Evolutionary conservation across 495 filamentous ascomycete genomes (phyloP).

Genomic region (Hypoxylon crocopeplum): DNA sequence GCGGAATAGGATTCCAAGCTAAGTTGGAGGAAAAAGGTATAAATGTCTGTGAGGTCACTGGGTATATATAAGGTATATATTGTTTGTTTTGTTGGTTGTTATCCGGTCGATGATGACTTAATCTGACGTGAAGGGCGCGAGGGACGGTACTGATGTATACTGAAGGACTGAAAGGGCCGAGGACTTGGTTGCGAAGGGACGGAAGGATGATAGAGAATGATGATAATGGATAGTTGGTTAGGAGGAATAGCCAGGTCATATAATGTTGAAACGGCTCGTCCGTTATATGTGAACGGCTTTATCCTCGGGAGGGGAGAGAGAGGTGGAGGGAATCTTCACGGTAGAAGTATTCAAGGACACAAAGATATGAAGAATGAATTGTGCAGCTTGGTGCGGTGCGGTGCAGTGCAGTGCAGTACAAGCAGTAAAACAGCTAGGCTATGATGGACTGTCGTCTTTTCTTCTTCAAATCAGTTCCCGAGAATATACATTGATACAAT

Average conservation of each 20-base stretch:
- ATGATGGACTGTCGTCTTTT: slow-evolving; percentile 30
- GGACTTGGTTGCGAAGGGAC: neutral
- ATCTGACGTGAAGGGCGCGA: slow-evolving; percentile 30
- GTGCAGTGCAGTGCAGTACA: neutral
- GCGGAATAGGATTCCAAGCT: slow-evolving; percentile 10
- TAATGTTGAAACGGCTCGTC: slow-evolving; percentile 20
- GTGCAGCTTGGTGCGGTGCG: too few relatives aligned
- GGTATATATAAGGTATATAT: too few relatives aligned
- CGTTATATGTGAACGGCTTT: slow-evolving; percentile 29
- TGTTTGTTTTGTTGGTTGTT: neutral
- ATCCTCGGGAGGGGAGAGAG: slow-evolving; percentile 19
- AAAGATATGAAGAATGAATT: neutral
- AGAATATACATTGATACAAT: slow-evolving; percentile 22
- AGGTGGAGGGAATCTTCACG: slow-evolving; percentile 13
- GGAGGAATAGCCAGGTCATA: slow-evolving; percentile 26
- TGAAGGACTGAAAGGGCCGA: slow-evolving; percentile 8
- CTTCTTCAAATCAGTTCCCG: slow-evolving; percentile 21
- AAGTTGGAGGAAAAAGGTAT: neutral
- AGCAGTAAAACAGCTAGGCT: slow-evolving; percentile 21
- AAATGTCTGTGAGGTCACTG: too few relatives aligned
- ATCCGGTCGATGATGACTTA: slow-evolving; percentile 26
- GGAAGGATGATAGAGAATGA: slow-evolving; percentile 36
- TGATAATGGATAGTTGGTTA: neutral
- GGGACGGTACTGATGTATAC: too few relatives aligned
- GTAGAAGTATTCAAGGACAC: slow-evolving; percentile 12